Base-by-base conservation (phyloP, 2,329 filamentous ascomycete genomes). In the Cladosporium cucumerinum region DNA sequence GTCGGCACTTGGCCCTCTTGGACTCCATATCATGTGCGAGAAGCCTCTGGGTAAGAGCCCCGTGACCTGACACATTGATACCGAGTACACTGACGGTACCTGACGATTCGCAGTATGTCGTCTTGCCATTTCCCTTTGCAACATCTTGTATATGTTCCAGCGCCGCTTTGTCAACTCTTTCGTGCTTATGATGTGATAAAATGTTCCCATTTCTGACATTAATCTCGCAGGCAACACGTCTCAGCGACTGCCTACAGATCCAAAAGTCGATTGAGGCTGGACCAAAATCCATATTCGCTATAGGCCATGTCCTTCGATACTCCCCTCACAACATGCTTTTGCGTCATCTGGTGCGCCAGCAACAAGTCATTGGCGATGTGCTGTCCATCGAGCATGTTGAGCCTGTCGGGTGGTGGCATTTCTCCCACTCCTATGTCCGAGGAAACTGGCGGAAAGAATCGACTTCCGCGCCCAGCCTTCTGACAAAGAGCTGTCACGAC, bases 401-500 rank as follows among this genome's bases (percentile, higher is more conserved):
- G 76, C 95, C 95, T 0, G 89, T 99, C 0, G 95, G 95, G 0
- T 96, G 90, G 88, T 98, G 93, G 92, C 95, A 98, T 76, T 98
- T 96, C 75, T 84, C 90, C 0, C 93, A 97, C 76, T 92, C 89
- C 49, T 97, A 94, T 71, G 94, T 98, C 39, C 86, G 91, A 54
- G 95, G 95, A 18, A 97, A 98, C 78, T 98, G 95, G 95, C 87
- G 94, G 6, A 91, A 91, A 68, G 87, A 92, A 69, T 89, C 87
- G 0, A 89, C 81, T 5, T 88, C 85, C n/a, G 93, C 85, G 26
- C 94, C 89, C 7, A 94, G 91, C 1, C 82, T 99, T 1, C 83
- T 99, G 32, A 97, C 94, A 2, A 99, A 98, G 78, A 96, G 92
- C 66, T 98, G 95, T 71, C 95, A 99, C 73, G 95, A 99, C 71